Evolutionary conservation across 2,329 filamentous ascomycete species (phyloP), one percentile per base, ranked within the genome.

Genomic region (Purpureocillium lavendulum): DNA sequence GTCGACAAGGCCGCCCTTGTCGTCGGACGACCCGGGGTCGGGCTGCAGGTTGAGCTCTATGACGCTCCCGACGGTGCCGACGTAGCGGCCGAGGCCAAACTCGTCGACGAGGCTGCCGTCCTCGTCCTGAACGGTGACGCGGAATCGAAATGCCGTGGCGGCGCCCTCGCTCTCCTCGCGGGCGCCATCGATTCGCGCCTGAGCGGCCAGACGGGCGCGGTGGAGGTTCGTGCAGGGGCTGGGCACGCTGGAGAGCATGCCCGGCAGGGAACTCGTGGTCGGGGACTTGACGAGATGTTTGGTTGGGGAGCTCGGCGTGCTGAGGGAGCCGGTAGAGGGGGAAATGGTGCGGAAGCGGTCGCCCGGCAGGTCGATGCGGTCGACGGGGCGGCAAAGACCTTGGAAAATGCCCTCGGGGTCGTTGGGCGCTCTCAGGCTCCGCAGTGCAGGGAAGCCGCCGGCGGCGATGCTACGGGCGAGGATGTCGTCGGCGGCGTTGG

Each of bases 331-430:
- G 1, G 43, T 41, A 11, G 45, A 34, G 7, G 40, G 40, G n/a
- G 50, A 46, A 2, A 43, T 30, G 14, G 34, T 17, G 15, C 61
- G 62, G 52, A 68, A 71, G 16, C 67, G 67, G 45, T 78, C 73
- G 9, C 59, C 60, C 1, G 71, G 65, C 16, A 73, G 61, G 31
- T 77, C 69, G 15, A 75, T 64, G 24, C 68, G 67, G 24, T 73
- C 72, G 4, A 70, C 62, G 1, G 83, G 83, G 33, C 70, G 72
- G 57, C 84, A 89, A 1, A 87, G 68, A 2, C 67, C 61, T 59
- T 89, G 84, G 45, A 88, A 77, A 7, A 75, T 49, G 18, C 83
- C 84, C 5, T 84, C 74, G 2, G 81, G 73, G 47, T 89, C 84
- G 41, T 77, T 77, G 2, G 82, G 84, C 0, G 77, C 68, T 39